Conservation (phyloP, 108 stramenopile species). For the Thalassiosira profunda region DNA sequence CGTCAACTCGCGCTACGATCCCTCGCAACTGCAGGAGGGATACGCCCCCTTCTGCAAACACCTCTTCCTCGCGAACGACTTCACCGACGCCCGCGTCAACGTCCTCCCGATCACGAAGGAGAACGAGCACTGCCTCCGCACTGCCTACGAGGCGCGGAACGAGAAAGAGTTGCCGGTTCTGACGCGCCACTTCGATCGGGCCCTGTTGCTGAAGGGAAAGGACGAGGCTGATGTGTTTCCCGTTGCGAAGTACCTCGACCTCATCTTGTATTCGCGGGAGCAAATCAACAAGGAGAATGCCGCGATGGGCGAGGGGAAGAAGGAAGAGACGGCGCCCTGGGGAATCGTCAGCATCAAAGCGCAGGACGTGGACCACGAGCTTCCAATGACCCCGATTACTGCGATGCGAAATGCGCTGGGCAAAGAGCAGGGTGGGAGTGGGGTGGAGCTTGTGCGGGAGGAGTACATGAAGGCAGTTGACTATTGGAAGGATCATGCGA, state of each 20-base stretch:
- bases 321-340: slow-evolving; percentile 86
- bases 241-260: slow-evolving; percentile 88
- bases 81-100: slow-evolving; percentile 76
- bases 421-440: slow-evolving; percentile 93
- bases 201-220: slow-evolving; percentile 43
- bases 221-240: slow-evolving; percentile 57
- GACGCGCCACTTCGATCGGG: slow-evolving; percentile 78
- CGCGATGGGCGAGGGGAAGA: slow-evolving; percentile 66
- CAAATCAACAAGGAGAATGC: slow-evolving; percentile 90
- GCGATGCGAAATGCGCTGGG: slow-evolving; percentile 98
- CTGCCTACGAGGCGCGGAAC: slow-evolving; percentile 90
- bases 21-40: slow-evolving; percentile 73
- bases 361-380: slow-evolving; percentile 92
- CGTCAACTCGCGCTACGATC: slow-evolving; percentile 71
- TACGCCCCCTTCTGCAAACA: slow-evolving; percentile 99
- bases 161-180: slow-evolving; percentile 94
- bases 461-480: slow-evolving; percentile 84
- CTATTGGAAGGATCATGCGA: slow-evolving; percentile 91
- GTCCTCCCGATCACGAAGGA: slow-evolving; percentile 81
- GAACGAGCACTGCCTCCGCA: slow-evolving; percentile 83
- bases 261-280: slow-evolving; percentile 95
- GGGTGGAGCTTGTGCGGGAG: slow-evolving; percentile 77
- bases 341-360: slow-evolving; percentile 98
- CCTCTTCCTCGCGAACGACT: slow-evolving; percentile 92
- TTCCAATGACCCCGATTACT: slow-evolving; percentile 99